Base-by-base conservation (phyloP, 106 monocot genomes). In the Xerophyta viscosa region DNA sequence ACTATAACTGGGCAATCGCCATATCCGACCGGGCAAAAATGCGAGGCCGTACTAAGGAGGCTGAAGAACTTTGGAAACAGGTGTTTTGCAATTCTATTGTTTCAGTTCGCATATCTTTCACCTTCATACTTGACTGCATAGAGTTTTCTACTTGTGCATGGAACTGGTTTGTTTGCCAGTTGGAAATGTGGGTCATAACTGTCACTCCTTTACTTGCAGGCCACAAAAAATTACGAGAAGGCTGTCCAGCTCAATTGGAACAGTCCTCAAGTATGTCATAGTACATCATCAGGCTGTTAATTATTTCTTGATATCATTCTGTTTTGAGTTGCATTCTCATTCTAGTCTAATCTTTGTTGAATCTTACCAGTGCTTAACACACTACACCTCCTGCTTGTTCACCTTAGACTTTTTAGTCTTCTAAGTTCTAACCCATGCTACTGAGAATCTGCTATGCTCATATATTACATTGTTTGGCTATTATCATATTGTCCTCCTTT, bases 1-100 rank as follows among this genome's bases (percentile, higher is more conserved):
- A 70, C 59, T 96, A 96, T 54, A 96, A 96, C 61, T 96, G 94
- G 94, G 94, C 94, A 17, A 96, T 96, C 73, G 94, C 94, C 37
- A 88, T 96, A 15, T 84, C 94, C 66, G 94, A 96, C 61, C 74
- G 94, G 45, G 94, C 94, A 22, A 96, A 96, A 71, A 67, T 96
- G 64, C 84, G 81, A 41, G 94, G 94, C 21, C 88, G 94, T 46
- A 96, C 94, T n/a, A 88, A 85, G 62, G 94, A 96, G 57, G 94
- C 88, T 42, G 94, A 96, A 84, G 84, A 96, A 58, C 46, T 96
- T 6, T 96, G 94, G 94, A 96, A 77, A 50, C 88, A 96, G 84
- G 94, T 88, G 22, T 52, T 20, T 26, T 62, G 30, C 19, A 33
- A 50, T 39, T 39, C 2, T 39, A 2, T 33, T 39, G 10, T 39